Percentiles rank a stretch among this genome's conserved stretches.
These are phyloP conservation scores for Pelargonium nanum DNA, from an alignment of 345 rosid genomes.

Conservation along the genomic window DNA sequence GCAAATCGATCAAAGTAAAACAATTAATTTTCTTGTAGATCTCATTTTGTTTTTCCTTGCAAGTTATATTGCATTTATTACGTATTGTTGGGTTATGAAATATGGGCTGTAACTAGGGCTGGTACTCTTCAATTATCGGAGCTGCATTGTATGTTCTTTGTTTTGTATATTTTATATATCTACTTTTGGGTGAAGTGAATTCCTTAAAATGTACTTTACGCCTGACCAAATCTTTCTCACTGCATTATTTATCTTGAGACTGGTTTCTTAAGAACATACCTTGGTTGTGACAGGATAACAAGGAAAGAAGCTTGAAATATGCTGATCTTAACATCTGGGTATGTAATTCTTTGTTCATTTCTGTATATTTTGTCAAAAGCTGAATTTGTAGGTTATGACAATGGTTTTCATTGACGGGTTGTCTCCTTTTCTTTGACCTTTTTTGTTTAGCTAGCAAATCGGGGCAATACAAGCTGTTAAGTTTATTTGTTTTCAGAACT, in stretches of 20 bases:
- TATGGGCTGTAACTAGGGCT: neutral
- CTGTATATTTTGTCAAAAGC: no score
- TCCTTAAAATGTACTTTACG: no score
- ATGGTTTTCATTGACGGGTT: neutral
- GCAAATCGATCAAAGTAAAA: neutral
- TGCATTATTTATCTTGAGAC: neutral
- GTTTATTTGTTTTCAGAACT: no score
- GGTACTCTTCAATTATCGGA: neutral
- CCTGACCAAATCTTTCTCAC: no score
- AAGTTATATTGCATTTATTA: neutral
- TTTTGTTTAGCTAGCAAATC: neutral
- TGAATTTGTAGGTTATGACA: neutral
- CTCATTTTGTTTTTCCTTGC: no score
- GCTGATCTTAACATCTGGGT: conserved; percentile 7
- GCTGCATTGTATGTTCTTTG: neutral
- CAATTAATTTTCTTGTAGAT: neutral
- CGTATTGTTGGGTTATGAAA: neutral
- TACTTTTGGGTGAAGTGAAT: no score
- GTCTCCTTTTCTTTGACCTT: neutral
- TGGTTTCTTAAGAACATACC: conserved; percentile 2
- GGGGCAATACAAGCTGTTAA: neutral
- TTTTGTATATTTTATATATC: no score
- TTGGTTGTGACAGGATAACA: conserved; percentile 55
- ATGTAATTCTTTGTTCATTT: neutral
- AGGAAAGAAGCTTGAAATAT: conserved; percentile 76